phyloP scores from a whole-genome alignment of 306 rosid species.

The Quercus rubra region DNA sequence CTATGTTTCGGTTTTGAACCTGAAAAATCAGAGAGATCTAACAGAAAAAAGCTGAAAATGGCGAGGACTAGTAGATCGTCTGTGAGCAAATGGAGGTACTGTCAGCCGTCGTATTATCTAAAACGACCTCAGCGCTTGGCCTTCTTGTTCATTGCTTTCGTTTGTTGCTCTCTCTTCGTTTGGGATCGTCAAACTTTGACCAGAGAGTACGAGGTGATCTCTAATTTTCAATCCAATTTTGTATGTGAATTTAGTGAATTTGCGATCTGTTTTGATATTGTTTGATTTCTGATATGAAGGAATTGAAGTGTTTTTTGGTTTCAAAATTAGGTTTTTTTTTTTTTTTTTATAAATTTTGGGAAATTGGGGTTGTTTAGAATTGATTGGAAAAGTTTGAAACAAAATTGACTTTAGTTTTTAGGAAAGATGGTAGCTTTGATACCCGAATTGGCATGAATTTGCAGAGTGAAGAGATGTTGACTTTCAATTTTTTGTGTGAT shows the following conservation, averaged over 20 bases:
- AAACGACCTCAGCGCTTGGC: conserved; percentile 91
- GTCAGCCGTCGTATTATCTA: conserved; percentile 76
- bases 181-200: conserved; percentile 96
- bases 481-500: background rate
- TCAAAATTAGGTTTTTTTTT: background rate
- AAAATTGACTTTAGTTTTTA: no score
- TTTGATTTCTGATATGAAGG: background rate
- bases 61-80: conserved; percentile 68
- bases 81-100: conserved; percentile 58
- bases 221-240: no score
- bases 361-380: background rate
- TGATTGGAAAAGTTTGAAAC: background rate
- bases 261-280: conserved; percentile 21
- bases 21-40: conserved; percentile 7
- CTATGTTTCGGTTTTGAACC: conserved; percentile 21
- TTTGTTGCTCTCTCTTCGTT: conserved; percentile 50
- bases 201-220: conserved; percentile 75
- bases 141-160: conserved; percentile 76
- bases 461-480: background rate
- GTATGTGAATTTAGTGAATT: no score
- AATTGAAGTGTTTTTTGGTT: background rate
- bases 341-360: background rate
- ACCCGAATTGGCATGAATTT: background rate
- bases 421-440: no score
- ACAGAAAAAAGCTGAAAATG: conserved; percentile 34